Conservation (phyloP, 2,329 filamentous ascomycete genomes). For the Metarhizium brunneum region DNA sequence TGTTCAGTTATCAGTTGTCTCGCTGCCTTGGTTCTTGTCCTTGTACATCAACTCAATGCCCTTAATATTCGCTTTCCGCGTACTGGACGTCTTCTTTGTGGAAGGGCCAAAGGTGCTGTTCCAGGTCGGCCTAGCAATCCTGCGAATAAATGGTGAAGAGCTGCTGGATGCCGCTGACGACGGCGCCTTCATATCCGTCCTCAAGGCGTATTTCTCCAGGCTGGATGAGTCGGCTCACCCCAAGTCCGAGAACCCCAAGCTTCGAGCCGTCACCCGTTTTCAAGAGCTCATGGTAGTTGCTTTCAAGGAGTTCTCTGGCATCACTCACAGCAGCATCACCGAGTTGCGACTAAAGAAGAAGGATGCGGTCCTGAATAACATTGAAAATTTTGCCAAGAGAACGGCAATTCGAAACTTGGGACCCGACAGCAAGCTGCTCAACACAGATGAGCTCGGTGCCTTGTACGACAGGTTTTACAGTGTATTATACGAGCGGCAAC, state of each 20-base stretch:
- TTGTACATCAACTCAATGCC: conserved; percentile 99
- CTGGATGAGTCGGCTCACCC: conserved; percentile 95
- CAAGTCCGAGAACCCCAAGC: conserved; percentile 87
- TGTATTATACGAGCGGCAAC: conserved; percentile 83
- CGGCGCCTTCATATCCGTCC: conserved; percentile 89
- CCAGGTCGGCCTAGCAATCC: conserved; percentile 91
- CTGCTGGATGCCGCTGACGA: conserved; percentile 88
- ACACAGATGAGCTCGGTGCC: conserved; percentile 74
- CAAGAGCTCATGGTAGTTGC: conserved; percentile 98
- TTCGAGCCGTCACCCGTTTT: conserved; percentile 88
- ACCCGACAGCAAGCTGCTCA: conserved; percentile 87
- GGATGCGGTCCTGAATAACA: conserved; percentile 85
- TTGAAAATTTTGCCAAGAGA: conserved; percentile 94
- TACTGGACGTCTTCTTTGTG: conserved; percentile 95
- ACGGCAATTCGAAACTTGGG: conserved; percentile 94
- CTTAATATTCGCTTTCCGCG: conserved; percentile 90
- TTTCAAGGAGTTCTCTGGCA: conserved; percentile 94
- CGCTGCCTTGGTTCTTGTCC: conserved; percentile 94
- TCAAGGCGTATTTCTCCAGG: conserved; percentile 89
- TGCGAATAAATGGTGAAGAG: conserved; percentile 94
- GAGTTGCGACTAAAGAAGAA: conserved; percentile 90
- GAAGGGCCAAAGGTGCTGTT: conserved; percentile 97
- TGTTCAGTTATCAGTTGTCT: conserved; percentile 94
- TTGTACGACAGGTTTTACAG: conserved; percentile 93
- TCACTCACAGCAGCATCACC: conserved; percentile 86